Percentiles rank a stretch among this genome's conserved stretches.
phyloP scores from a whole-genome alignment of 2,329 filamentous ascomycete genomes.

The Fusarium multiceps region DNA sequence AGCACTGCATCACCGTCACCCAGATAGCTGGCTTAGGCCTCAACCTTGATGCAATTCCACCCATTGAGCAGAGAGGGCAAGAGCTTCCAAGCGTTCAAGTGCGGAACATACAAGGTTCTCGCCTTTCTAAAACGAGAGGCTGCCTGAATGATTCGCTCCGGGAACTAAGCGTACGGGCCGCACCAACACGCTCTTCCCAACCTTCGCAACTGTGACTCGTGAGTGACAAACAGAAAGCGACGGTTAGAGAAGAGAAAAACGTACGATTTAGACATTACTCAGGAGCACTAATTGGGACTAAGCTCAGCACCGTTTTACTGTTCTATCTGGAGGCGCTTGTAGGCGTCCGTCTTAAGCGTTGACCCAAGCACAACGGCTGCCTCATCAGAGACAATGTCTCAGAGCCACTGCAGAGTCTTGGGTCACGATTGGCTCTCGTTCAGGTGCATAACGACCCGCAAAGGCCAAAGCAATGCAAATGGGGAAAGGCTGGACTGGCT shows the following conservation, averaged over 20 bases:
- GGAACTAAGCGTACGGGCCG: constrained; percentile 25
- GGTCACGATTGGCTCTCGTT: constrained; percentile 30
- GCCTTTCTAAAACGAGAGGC: not conserved
- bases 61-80: not conserved
- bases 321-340: constrained; percentile 27
- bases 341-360: constrained; percentile 27
- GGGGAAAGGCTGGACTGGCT: constrained; percentile 18
- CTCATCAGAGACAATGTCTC: constrained; percentile 41
- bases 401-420: constrained; percentile 16
- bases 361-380: constrained; percentile 35
- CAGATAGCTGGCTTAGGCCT: constrained; percentile 1
- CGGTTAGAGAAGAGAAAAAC: constrained; percentile 19
- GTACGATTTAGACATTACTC: constrained; percentile 30
- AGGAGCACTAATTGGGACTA: constrained; percentile 15
- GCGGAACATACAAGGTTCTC: not conserved
- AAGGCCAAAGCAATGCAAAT: constrained; percentile 28
- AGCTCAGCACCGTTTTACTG: constrained; percentile 21
- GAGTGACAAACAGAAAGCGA: constrained; percentile 5
- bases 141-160: not conserved
- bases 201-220: constrained; percentile 1
- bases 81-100: not conserved
- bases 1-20: not conserved
- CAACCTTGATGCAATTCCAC: not conserved
- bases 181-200: constrained; percentile 3
- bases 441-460: constrained; percentile 15